Conservation (phyloP, 2,329 filamentous ascomycete genomes). For the Colletotrichum sp. region DNA sequence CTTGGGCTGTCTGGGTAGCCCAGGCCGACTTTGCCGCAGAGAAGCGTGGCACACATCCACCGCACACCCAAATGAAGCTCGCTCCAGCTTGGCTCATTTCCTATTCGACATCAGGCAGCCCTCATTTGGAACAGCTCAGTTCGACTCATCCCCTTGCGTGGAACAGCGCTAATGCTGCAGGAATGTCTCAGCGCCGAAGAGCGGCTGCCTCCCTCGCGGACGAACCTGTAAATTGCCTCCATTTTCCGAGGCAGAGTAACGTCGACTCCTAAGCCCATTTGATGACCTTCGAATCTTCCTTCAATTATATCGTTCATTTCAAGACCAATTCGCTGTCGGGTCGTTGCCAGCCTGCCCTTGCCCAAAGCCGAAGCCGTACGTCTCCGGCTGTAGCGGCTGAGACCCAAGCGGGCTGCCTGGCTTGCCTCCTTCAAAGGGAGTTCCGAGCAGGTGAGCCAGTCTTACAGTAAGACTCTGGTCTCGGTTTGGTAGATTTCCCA, state of each 20-base stretch:
- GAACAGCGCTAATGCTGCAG: not conserved
- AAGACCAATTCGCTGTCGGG: conserved; percentile 12
- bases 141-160: not conserved
- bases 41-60: not conserved
- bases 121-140: not conserved
- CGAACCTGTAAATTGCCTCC: not conserved
- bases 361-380: conserved; percentile 18
- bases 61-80: not conserved
- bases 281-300: not conserved
- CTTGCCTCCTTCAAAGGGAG: conserved; percentile 5
- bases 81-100: not conserved
- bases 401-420: conserved; percentile 16
- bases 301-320: not conserved
- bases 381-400: conserved; percentile 17
- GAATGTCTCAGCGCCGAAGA: not conserved
- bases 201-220: not conserved
- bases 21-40: not conserved
- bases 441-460: conserved; percentile 11
- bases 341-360: conserved; percentile 15
- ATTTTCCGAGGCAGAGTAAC: not conserved
- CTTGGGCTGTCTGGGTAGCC: not conserved
- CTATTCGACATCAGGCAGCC: not conserved
- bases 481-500: conserved; percentile 20
- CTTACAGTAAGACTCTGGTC: conserved; percentile 7
- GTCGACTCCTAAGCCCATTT: not conserved